phyloP scores from a whole-genome alignment of 768 basidiomycete species.

The Mycena leptocephala region DNA sequence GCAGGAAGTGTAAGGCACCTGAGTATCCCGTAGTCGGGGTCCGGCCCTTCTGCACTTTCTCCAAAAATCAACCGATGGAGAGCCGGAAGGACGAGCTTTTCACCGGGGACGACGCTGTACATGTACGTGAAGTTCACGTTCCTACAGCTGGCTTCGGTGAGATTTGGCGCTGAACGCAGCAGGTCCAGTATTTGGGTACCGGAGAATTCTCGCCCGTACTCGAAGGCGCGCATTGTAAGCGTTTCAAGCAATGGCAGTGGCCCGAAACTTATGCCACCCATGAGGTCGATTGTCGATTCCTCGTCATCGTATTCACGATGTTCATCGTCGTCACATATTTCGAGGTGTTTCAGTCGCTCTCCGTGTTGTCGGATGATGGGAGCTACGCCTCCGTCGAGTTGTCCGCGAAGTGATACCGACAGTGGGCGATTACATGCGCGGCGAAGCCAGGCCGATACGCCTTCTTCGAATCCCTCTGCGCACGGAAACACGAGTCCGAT shows the following conservation, averaged over 20 bases:
- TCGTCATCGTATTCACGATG: not conserved
- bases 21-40: too few species aligned
- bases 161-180: not conserved
- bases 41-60: too few species aligned
- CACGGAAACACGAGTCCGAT: not conserved
- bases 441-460: not conserved
- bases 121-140: too few species aligned
- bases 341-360: not conserved
- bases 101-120: too few species aligned
- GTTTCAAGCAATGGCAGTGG: not conserved
- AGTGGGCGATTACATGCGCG: not conserved
- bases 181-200: not conserved
- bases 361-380: not conserved
- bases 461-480: not conserved
- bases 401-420: not conserved
- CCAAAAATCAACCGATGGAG: too few species aligned
- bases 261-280: not conserved
- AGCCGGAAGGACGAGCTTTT: too few species aligned
- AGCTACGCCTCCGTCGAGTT: not conserved
- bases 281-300: not conserved
- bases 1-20: too few species aligned
- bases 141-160: too few species aligned
- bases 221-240: not conserved
- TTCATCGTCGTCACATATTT: not conserved
- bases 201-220: not conserved